These are phyloP conservation scores for Botryotinia globosa DNA, from an alignment of 2,329 filamentous ascomycete genomes.

Conservation along the genomic window DNA sequence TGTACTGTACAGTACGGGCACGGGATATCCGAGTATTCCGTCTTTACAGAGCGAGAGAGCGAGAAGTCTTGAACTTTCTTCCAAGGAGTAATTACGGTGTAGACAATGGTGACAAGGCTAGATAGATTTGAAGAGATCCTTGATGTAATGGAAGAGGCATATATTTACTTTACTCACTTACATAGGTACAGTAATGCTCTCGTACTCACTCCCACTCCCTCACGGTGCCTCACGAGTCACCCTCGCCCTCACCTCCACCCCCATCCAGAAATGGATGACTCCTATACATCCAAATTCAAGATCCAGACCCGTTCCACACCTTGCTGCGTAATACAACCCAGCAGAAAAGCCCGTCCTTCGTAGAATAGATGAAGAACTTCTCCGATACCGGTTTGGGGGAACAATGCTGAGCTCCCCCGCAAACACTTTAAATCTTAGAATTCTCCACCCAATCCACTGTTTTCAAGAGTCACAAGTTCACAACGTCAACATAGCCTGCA, in stretches of 20 bases:
- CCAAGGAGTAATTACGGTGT: no score
- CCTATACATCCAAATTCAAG: neutral
- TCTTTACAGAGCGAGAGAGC: no score
- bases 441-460: neutral
- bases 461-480: neutral
- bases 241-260: neutral
- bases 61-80: no score
- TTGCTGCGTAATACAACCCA: neutral
- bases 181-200: neutral
- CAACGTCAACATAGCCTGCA: neutral
- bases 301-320: neutral
- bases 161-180: neutral
- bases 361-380: neutral
- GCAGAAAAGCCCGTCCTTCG: neutral
- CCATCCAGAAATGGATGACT: neutral
- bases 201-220: neutral
- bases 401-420: neutral
- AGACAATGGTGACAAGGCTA: neutral
- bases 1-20: no score
- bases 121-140: neutral
- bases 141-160: neutral
- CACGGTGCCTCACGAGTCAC: neutral
- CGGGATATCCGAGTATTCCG: neutral
- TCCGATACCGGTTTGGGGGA: slow-evolving; percentile 7
- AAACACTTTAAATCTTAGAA: neutral